A percentile compares a stretch with the other conserved stretches of the same genome.
Conservation (phyloP, 768 basidiomycete genomes). For the Kwoniella dejecticola region DNA sequence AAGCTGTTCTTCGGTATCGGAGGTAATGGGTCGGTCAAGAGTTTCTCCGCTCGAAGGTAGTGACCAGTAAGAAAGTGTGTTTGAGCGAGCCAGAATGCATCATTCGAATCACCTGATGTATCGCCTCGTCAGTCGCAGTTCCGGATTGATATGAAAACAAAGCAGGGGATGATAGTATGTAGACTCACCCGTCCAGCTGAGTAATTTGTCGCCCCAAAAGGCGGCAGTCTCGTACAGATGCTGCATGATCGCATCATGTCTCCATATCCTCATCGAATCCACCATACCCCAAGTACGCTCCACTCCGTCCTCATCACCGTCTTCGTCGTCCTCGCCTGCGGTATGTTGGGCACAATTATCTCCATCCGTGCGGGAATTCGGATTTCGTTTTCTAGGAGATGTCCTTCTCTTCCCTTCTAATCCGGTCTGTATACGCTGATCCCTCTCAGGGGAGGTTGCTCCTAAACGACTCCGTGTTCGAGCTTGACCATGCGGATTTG, state of each 20-base stretch:
- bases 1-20: constrained; percentile 53
- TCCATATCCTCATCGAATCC: constrained; percentile 93
- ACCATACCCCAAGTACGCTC: constrained; percentile 71
- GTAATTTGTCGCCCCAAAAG: constrained; percentile 97
- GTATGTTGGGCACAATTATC: too few species aligned
- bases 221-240: constrained; percentile 95
- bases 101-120: constrained; percentile 81
- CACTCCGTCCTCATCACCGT: constrained; percentile 50
- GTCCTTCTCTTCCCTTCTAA: constrained; percentile 9
- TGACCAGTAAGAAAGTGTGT: constrained; percentile 95
- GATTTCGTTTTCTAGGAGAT: constrained; percentile 17
- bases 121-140: neutral
- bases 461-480: constrained; percentile 11
- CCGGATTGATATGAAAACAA: neutral
- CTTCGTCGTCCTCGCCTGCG: too few species aligned
- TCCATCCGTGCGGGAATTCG: neutral
- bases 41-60: constrained; percentile 87
- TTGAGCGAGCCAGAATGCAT: constrained; percentile 99
- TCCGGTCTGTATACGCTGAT: neutral
- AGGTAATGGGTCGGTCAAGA: constrained; percentile 84
- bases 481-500: neutral
- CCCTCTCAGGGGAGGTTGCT: constrained; percentile 12
- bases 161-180: too few species aligned
- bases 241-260: constrained; percentile 97
- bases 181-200: constrained; percentile 85